These are phyloP conservation scores for Tolypocladium amazonense DNA, from an alignment of 2,329 filamentous ascomycete species.

Conservation along the genomic window DNA sequence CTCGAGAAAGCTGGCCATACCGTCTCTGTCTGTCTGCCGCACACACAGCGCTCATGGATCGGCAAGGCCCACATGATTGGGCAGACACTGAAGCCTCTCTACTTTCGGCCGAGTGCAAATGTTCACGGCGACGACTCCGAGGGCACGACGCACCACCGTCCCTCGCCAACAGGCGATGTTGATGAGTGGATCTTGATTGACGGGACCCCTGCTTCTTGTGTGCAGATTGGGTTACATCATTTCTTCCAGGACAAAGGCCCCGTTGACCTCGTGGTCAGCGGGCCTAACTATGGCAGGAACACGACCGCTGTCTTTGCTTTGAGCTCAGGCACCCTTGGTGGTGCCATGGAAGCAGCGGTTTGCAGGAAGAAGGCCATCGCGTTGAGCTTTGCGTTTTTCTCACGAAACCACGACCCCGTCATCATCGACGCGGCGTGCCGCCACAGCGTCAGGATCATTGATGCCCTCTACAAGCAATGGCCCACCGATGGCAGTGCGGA, in stretches of 20 bases:
- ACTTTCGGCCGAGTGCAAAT: slow-evolving; percentile 56
- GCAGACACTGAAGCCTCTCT: slow-evolving; percentile 71
- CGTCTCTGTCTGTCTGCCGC: slow-evolving; percentile 86
- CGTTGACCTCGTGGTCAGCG: slow-evolving; percentile 67
- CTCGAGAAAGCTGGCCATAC: slow-evolving; percentile 67
- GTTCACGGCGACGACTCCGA: slow-evolving; percentile 36
- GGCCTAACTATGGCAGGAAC: slow-evolving; percentile 77
- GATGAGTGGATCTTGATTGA: slow-evolving; percentile 78
- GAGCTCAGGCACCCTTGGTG: slow-evolving; percentile 68
- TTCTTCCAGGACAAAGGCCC: slow-evolving; percentile 63
- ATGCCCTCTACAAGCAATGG: slow-evolving; percentile 71
- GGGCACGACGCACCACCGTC: slow-evolving; percentile 51
- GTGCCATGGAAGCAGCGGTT: slow-evolving; percentile 65
- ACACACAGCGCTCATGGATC: slow-evolving; percentile 94
- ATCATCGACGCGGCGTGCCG: slow-evolving; percentile 70
- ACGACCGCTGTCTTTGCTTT: slow-evolving; percentile 71
- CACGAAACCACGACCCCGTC: slow-evolving; percentile 68
- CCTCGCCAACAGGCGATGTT: slow-evolving; percentile 41
- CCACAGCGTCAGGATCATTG: slow-evolving; percentile 66
- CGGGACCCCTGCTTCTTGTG: slow-evolving; percentile 70
- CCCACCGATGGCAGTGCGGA: slow-evolving; percentile 55
- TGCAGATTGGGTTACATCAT: slow-evolving; percentile 74
- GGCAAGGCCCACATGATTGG: slow-evolving; percentile 96
- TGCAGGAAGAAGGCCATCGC: slow-evolving; percentile 66
- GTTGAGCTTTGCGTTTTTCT: slow-evolving; percentile 83